Evolutionary conservation across 352 stramenopile genomes (phyloP).

Genomic region (Pelagophyceae sp.): DNA sequence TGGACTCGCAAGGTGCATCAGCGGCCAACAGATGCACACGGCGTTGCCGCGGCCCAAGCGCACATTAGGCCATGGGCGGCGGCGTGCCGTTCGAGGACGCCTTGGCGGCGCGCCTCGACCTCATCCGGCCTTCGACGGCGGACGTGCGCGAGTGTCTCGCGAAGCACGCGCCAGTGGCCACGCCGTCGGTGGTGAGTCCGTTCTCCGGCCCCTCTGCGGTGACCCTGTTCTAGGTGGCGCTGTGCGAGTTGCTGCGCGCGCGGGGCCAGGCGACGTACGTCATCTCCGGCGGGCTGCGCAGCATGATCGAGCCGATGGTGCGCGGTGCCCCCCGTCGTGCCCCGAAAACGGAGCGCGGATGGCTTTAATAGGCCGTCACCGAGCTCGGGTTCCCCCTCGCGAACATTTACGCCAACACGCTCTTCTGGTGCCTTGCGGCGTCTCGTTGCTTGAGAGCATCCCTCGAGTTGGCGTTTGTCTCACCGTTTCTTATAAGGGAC

Average conservation of each 20-base stretch:
- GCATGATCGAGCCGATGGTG: constrained; percentile 96
- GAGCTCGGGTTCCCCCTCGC: constrained; percentile 33
- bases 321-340: constrained; percentile 44
- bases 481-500: too few species aligned
- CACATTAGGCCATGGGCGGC: constrained; percentile 91
- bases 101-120: constrained; percentile 79
- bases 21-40: constrained; percentile 86
- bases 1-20: constrained; percentile 74
- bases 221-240: constrained; percentile 41
- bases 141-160: constrained; percentile 77
- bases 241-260: constrained; percentile 75
- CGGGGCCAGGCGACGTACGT: constrained; percentile 87
- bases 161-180: constrained; percentile 77
- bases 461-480: too few species aligned
- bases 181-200: constrained; percentile 43
- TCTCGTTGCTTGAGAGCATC: too few species aligned
- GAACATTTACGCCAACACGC: constrained; percentile 95
- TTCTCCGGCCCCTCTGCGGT: constrained; percentile 36
- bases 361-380: constrained; percentile 42
- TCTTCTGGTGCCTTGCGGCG: constrained; percentile 80
- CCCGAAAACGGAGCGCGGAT: constrained; percentile 38
- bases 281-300: constrained; percentile 92
- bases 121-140: constrained; percentile 82
- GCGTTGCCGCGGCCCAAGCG: constrained; percentile 82
- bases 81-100: constrained; percentile 95